phyloP scores from a whole-genome alignment of 306 rosid species.

The Hippophae tibetana region DNA sequence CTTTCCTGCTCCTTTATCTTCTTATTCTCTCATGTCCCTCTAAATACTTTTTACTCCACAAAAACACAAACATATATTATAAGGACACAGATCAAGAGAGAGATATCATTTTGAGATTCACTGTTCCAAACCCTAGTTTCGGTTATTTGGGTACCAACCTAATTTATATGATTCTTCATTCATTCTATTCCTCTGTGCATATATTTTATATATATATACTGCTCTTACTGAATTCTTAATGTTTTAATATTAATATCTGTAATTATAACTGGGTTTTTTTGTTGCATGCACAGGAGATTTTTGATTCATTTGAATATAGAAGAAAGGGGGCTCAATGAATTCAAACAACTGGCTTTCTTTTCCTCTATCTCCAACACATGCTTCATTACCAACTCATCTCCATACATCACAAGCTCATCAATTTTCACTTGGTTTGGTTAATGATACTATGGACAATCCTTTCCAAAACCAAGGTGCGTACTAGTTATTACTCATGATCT shows the following conservation, averaged over 20 bases:
- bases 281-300: conserved; percentile 29
- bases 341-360: conserved; percentile 96
- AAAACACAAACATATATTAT: too few species aligned
- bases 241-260: not conserved
- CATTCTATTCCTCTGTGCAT: too few species aligned
- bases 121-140: not conserved
- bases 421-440: conserved; percentile 73
- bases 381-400: conserved; percentile 63
- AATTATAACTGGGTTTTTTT: conserved; percentile 7
- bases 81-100: too few species aligned
- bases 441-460: conserved; percentile 66
- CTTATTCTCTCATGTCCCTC: too few species aligned
- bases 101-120: too few species aligned
- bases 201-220: not conserved
- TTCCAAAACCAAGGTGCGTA: conserved; percentile 67
- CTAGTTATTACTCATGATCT: too few species aligned
- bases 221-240: not conserved
- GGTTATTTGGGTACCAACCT: not conserved
- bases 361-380: conserved; percentile 78
- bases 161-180: too few species aligned
- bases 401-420: conserved; percentile 71
- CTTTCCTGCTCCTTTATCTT: too few species aligned
- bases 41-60: too few species aligned
- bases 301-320: conserved; percentile 19
- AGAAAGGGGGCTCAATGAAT: conserved; percentile 51